Percentiles rank a stretch among this genome's conserved stretches.
These are phyloP conservation scores for Aureobasidium namibiae DNA, from an alignment of 2,329 filamentous ascomycete genomes.

Conservation along the genomic window DNA sequence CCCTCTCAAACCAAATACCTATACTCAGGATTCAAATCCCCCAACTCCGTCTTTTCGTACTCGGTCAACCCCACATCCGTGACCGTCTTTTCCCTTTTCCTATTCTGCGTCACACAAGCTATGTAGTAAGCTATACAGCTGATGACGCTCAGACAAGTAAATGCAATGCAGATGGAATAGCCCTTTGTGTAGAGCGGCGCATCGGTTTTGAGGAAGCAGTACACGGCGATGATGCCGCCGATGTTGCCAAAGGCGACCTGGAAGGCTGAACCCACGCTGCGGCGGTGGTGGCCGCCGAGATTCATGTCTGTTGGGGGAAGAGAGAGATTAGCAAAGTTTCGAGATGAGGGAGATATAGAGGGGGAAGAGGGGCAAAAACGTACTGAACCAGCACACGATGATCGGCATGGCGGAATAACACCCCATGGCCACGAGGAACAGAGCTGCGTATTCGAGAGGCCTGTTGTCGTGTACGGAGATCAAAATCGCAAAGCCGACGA, in stretches of 20 bases:
- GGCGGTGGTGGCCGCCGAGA: constrained; percentile 41
- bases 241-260: constrained; percentile 42
- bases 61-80: constrained; percentile 46
- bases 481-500: constrained; percentile 69
- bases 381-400: constrained; percentile 43
- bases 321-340: not conserved
- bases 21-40: constrained; percentile 53
- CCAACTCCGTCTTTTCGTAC: constrained; percentile 54
- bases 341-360: not conserved
- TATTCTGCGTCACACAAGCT: constrained; percentile 54
- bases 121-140: constrained; percentile 53
- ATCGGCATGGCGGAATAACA: constrained; percentile 86
- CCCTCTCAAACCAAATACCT: constrained; percentile 42
- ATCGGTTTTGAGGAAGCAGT: constrained; percentile 47
- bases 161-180: constrained; percentile 69
- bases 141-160: constrained; percentile 59
- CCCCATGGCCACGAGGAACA: constrained; percentile 76
- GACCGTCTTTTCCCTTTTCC: constrained; percentile 43
- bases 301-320: constrained; percentile 39
- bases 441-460: constrained; percentile 62
- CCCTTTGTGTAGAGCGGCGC: constrained; percentile 61
- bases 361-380: not conserved
- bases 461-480: constrained; percentile 61
- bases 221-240: constrained; percentile 45
- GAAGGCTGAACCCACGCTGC: constrained; percentile 42